phyloP scores from a whole-genome alignment of 768 basidiomycete genomes.

The Russula ochroleuca region DNA sequence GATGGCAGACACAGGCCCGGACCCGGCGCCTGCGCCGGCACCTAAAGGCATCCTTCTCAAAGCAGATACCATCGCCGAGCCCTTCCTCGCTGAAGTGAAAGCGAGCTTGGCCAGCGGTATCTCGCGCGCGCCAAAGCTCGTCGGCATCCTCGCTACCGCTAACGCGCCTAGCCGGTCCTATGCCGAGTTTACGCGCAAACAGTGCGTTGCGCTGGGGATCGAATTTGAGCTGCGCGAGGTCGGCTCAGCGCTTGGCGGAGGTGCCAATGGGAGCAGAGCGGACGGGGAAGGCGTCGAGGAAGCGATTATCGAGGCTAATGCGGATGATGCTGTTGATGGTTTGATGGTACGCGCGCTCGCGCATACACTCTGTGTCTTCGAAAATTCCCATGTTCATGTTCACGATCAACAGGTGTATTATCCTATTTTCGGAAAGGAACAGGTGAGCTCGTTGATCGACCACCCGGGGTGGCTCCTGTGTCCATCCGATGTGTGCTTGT shows the following conservation, averaged over 20 bases:
- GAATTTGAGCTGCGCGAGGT: conserved; percentile 75
- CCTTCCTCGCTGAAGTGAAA: conserved; percentile 69
- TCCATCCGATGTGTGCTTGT: not conserved
- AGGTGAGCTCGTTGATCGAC: conserved; percentile 50
- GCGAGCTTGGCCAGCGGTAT: conserved; percentile 36
- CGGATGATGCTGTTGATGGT: conserved; percentile 78
- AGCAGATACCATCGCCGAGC: conserved; percentile 67
- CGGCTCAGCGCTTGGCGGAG: conserved; percentile 44
- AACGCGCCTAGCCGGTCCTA: conserved; percentile 77
- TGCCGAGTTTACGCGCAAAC: conserved; percentile 86
- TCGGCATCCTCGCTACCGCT: conserved; percentile 87
- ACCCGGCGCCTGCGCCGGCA: conserved; percentile 15
- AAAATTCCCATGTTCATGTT: not conserved
- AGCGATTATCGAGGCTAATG: conserved; percentile 93
- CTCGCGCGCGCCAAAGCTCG: conserved; percentile 58
- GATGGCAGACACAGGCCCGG: conserved; percentile 9
- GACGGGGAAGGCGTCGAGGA: conserved; percentile 93
- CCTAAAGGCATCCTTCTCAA: conserved; percentile 77
- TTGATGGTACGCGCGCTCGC: conserved; percentile 71
- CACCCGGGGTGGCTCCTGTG: not conserved
- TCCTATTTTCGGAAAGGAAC: conserved; percentile 87
- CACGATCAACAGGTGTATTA: conserved; percentile 70
- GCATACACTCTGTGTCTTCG: not conserved
- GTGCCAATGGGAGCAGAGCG: not conserved
- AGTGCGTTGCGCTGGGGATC: conserved; percentile 85